Evolutionary conservation across 805 yeast species (phyloP), one percentile per base, ranked within the genome.

Genomic region (Candida michaelii): DNA sequence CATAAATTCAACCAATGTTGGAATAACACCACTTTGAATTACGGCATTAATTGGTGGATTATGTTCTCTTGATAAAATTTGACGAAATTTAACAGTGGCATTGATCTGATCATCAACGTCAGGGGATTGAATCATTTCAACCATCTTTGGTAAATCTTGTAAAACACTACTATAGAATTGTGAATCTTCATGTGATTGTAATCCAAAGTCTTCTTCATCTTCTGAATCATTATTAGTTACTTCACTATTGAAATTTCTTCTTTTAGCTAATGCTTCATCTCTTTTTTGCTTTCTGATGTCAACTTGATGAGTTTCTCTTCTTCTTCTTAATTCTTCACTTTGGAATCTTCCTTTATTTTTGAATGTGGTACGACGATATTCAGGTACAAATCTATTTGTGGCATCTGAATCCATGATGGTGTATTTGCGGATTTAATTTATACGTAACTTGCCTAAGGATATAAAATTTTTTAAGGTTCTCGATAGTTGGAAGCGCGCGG

Each of bases 281-380:
- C 99, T 82, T 66, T 90, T 90, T 48, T 90, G 96, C 72, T 95
- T 93, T 71, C 99, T 80, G 58, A 93, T 76, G 63, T 90, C 98
- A 46, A 93, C 95, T 68, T 91, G 97, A 58, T 91, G 97, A 44
- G 87, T 95, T 65, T 91, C 99, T 66, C 98, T 85, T 64, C 99
- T 85, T 66, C 98, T 89, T 67, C 99, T 87, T 56, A 93, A 80
- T 74, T 93, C 99, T 63, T 93, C 99, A 45, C 89, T 88, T 58
- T 86, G 85, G 62, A 93, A 93, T 60, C 95, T 81, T 50, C 93
- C 89, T 64, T 90, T 88, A 73, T 93, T 91, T 65, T 93, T 93
- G 75, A 87, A 93, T 61, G 85, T 88, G 31, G 97, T 89, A 67
- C 97, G 88, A 69, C 99, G 89, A 67, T 91, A 91, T 67, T 93